These are phyloP conservation scores for Agapanthus africanus DNA, from an alignment of 106 monocot species.

Conservation along the genomic window DNA sequence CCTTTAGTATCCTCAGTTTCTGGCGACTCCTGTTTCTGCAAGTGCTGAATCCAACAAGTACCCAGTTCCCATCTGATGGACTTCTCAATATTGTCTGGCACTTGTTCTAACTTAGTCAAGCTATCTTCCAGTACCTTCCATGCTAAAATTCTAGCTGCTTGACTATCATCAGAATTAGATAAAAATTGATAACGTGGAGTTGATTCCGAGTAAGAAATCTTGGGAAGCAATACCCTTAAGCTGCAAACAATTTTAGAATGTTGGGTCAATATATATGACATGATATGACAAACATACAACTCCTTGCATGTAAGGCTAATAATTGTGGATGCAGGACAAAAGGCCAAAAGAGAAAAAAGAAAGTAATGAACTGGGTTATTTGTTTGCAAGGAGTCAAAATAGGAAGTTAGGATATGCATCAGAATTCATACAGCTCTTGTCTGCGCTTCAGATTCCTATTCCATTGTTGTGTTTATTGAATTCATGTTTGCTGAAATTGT, in stretches of 20 bases:
- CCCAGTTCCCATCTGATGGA: conserved; percentile 85
- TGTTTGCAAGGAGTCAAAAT: too few species aligned
- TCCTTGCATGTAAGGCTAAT: not conserved
- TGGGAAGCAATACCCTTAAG: conserved; percentile 50
- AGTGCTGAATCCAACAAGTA: conserved; percentile 59
- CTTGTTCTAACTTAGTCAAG: conserved; percentile 39
- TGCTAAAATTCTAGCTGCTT: conserved; percentile 27
- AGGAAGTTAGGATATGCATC: too few species aligned
- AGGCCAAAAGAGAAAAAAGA: not conserved
- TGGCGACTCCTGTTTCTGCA: conserved; percentile 54
- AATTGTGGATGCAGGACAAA: too few species aligned
- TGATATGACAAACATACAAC: not conserved
- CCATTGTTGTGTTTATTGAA: too few species aligned
- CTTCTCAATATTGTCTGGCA: conserved; percentile 14
- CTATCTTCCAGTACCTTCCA: conserved; percentile 50
- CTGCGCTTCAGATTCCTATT: too few species aligned
- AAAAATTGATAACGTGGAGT: conserved; percentile 15
- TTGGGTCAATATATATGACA: not conserved
- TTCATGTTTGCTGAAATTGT: too few species aligned
- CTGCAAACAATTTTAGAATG: conserved; percentile 36
- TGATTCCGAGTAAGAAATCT: conserved; percentile 15
- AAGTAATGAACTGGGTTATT: too few species aligned
- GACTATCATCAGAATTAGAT: conserved; percentile 20
- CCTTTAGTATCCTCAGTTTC: conserved; percentile 22
- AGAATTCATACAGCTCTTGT: too few species aligned